Base-by-base conservation (phyloP, 2,329 filamentous ascomycete genomes). In the Fusarium miscanthi region DNA sequence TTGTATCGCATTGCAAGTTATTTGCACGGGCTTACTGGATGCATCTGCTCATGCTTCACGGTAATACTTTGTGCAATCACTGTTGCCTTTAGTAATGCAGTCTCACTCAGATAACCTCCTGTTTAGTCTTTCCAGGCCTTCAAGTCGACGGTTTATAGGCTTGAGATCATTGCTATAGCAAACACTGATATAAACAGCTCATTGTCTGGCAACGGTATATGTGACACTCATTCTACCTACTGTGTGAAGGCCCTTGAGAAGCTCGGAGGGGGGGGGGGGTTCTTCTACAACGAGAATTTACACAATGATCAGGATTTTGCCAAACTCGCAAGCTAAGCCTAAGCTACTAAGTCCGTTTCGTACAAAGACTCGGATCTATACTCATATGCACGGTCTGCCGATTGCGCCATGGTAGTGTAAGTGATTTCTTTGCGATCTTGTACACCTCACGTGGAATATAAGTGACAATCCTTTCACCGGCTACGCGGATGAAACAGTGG, bases 261-360 rank as follows among this genome's bases (percentile, higher is more conserved):
- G 46, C 42, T 30, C 41, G 23, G 69, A 40, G 59, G 63, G 66
- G 16, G 38, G 23, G 69, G 43, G 59, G 63, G 66, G 16, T 71
- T 23, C 72, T 72, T 23, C 67, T 60, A 69, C 58, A 60, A 38
- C 11, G 8, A 75, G 71, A 49, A 77, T 58, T 75, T 79, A 64
- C 63, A 56, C 76, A 48, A 33, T 70, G 77, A 49, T 79, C 77
- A 43, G 71, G 11, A 6, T 11, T 33, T 46, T 57, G 40, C 30
- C 35, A n/a, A 35, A 46, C 19, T 46, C 53, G 17, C 30, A 46
- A 57, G 41, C 38, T 45, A 45, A 45, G 38, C 38, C 53, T 21
- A 33, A 45, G 30, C 31, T 23, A 33, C 46, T 13, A 23, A 49
- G 31, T 38, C 13, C 30, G 12, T 37, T 30, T 35, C 25, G 23